Percentiles rank a stretch among this genome's conserved stretches.
These are phyloP conservation scores for Apiospora phragmitis DNA, from an alignment of 2,329 filamentous ascomycete species.

Conservation along the genomic window DNA sequence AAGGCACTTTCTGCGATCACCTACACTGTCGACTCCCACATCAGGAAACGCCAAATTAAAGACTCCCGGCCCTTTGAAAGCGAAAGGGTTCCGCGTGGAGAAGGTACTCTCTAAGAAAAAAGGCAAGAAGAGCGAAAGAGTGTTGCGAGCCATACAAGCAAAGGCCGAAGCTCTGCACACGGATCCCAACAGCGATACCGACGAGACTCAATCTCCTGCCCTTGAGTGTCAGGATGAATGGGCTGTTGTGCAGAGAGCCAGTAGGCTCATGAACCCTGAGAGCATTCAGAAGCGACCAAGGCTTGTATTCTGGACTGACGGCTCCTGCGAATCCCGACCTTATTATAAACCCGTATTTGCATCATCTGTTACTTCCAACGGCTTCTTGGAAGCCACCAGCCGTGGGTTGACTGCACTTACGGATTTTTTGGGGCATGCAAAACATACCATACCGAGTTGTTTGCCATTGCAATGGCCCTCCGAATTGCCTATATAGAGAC, in stretches of 20 bases:
- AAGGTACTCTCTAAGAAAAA: not conserved
- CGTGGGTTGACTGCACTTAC: not conserved
- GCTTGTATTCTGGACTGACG: not conserved
- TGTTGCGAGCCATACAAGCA: not conserved
- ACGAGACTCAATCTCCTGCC: not conserved
- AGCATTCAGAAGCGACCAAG: not conserved
- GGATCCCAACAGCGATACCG: not conserved
- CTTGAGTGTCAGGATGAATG: not conserved
- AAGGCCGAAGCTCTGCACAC: not conserved
- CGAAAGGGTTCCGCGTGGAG: not conserved
- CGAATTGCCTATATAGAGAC: not conserved
- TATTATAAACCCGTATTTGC: not conserved
- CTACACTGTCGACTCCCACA: not conserved
- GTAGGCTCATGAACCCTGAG: not conserved
- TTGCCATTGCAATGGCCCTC: not conserved
- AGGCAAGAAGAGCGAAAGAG: not conserved
- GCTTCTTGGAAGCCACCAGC: not conserved
- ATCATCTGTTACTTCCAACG: not conserved
- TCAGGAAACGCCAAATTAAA: not conserved
- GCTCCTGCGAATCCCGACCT: not conserved
- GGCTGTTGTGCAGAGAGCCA: not conserved
- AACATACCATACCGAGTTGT: not conserved
- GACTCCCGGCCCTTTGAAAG: not conserved
- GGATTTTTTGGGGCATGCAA: not conserved
- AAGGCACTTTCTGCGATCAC: not conserved